Base-by-base conservation (phyloP, 306 rosid genomes). In the Elaeagnus macrophylla region DNA sequence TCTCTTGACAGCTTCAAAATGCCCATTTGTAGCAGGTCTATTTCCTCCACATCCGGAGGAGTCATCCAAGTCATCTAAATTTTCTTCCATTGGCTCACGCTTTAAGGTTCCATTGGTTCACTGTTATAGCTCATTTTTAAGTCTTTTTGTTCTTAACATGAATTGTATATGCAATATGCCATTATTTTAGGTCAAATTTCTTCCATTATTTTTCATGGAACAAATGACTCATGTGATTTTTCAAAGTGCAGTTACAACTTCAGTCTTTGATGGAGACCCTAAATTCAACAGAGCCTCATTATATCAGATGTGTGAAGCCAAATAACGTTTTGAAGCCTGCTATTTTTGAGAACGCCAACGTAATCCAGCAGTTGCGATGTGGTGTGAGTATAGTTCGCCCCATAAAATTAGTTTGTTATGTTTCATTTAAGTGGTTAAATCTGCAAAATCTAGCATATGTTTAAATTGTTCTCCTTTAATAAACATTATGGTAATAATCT, bases 221-320 rank as follows among this genome's bases (percentile, higher is more conserved):
- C 49, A 63, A 64, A 35, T 60, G 51, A 63, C 37, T 75, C 52
- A 53, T 63, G 39, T 12, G 13, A 12, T 39, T 16, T 65, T 55
- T 53, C 32, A 25, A 67, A 62, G 39, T 81, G 90, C 94, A 93
- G 99, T 64, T 65, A 61, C 99, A 93, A 93, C 99, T 93, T 81
- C 99, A 93, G 67, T 93, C 99, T 58, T 81, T 93, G 81, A 93
- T 93, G 99, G 99, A 93, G 84, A 93, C 96, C 66, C 67, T 93
- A 63, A 93, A 3, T 79, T 83, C 95, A 48, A 93, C 99, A 9
- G 99, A 93, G 58, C 99, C 99, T 75, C 95, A 93, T 76, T 93
- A 88, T 77, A 93, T 93, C 79, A 82, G 96, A 84, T 93, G 99
- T 71, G 99, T 93, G 78, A 93, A 93, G 78, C 99, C 99, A 53